Conservation (phyloP, 2,329 filamentous ascomycete genomes). For the Trichoderma sp. region DNA sequence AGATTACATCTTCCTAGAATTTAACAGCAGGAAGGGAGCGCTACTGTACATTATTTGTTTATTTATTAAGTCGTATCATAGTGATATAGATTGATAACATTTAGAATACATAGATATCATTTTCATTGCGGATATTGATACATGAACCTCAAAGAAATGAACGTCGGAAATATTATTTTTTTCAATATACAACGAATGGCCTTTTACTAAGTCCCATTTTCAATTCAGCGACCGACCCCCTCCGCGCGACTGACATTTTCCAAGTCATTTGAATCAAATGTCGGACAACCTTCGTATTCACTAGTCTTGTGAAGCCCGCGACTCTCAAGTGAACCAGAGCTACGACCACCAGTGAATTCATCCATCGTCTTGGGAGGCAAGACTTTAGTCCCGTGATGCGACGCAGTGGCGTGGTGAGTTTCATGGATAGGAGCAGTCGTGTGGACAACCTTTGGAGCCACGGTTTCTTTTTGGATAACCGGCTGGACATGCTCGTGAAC, state of each 20-base stretch:
- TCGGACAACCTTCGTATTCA: constrained; percentile 65
- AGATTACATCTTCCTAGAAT: no score
- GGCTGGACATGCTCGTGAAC: constrained; percentile 73
- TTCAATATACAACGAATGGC: background rate
- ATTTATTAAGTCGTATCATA: no score
- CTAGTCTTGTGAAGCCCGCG: constrained; percentile 58
- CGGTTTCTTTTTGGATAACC: constrained; percentile 69
- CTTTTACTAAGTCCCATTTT: background rate
- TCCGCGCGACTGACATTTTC: background rate
- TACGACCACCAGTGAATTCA: constrained; percentile 55
- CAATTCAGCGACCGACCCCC: background rate
- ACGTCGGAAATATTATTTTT: background rate
- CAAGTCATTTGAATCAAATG: constrained; percentile 33
- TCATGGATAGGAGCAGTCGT: constrained; percentile 75
- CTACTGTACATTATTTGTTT: no score
- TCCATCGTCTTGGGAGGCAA: constrained; percentile 66
- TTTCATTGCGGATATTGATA: no score
- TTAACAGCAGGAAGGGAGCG: no score
- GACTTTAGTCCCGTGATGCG: constrained; percentile 67
- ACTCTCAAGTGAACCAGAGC: constrained; percentile 53
- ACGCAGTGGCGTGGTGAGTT: constrained; percentile 67
- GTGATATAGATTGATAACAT: no score
- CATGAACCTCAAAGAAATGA: background rate
- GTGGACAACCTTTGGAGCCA: constrained; percentile 70
- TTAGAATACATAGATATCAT: no score